phyloP scores from a whole-genome alignment of 257 asterid species.

The Solanum pennellii region DNA sequence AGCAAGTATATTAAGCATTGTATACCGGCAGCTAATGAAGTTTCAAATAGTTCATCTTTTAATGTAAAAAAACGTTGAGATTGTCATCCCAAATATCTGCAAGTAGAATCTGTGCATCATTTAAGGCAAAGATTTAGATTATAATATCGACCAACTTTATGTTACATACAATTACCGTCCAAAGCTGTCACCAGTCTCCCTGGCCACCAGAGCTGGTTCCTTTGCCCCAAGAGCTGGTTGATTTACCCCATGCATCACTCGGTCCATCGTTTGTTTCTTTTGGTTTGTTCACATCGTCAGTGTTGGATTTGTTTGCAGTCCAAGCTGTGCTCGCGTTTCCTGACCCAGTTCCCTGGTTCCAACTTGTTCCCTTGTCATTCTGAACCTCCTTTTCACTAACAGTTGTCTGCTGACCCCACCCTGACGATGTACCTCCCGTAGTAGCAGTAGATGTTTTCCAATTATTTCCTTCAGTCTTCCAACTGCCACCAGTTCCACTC shows the following conservation, averaged over 20 bases:
- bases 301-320: slow-evolving; percentile 2
- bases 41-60: background rate
- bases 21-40: background rate
- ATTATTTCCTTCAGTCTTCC: slow-evolving; percentile 5
- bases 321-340: background rate
- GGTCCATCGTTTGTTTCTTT: slow-evolving; percentile 10
- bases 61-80: background rate
- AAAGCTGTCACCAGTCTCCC: slow-evolving; percentile 55
- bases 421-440: background rate
- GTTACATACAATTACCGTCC: slow-evolving; percentile 15
- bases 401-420: slow-evolving; percentile 1
- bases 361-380: background rate
- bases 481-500: slow-evolving; percentile 10
- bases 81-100: background rate
- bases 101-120: background rate
- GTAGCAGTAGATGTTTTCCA: background rate
- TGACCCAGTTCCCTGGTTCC: slow-evolving; percentile 10
- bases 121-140: too few relatives aligned
- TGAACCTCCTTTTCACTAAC: slow-evolving; percentile 8
- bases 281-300: background rate
- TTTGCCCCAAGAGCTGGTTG: slow-evolving; percentile 39
- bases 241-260: slow-evolving; percentile 23
- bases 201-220: slow-evolving; percentile 32
- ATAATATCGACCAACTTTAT: background rate
- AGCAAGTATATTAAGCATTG: background rate